A percentile compares a stretch with the other conserved stretches of the same genome.
Conservation (phyloP, 2,329 filamentous ascomycete species). For the Parascedosporium putredinis region DNA sequence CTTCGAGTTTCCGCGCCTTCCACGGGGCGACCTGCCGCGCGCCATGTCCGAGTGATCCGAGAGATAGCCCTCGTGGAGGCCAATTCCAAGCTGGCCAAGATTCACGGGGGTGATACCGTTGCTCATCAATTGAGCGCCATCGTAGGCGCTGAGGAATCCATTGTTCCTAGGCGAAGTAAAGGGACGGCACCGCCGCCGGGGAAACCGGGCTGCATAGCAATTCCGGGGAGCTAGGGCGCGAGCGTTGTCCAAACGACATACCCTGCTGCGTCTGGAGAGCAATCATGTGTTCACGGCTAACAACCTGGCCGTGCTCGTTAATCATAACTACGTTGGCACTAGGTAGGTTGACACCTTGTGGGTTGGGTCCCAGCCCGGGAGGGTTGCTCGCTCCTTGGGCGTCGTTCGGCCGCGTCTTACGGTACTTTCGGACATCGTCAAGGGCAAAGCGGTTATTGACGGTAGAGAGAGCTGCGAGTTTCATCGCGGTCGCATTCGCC, state of each 20-base stretch:
- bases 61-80: constrained; percentile 71
- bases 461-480: constrained; percentile 88
- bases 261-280: constrained; percentile 63
- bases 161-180: constrained; percentile 91
- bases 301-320: constrained; percentile 80
- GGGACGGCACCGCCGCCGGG: constrained; percentile 47
- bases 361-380: constrained; percentile 49
- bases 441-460: constrained; percentile 97
- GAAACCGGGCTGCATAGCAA: constrained; percentile 58
- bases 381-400: constrained; percentile 42
- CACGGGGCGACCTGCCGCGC: constrained; percentile 83
- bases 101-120: constrained; percentile 62
- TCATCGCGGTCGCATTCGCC: constrained; percentile 97
- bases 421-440: constrained; percentile 94
- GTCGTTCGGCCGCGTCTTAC: constrained; percentile 81
- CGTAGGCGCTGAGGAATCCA: constrained; percentile 84
- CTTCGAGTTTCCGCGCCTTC: constrained; percentile 88
- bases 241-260: constrained; percentile 57
- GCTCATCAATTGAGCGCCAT: constrained; percentile 61
- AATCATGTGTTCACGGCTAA: constrained; percentile 76
- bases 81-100: constrained; percentile 60
- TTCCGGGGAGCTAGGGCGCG: constrained; percentile 78
- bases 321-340: constrained; percentile 83
- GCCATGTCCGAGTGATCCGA: constrained; percentile 90
- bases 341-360: constrained; percentile 52